Evolutionary conservation across 192 early-diverging fungal species (phyloP).

Genomic region (Backusella mclennaniae): DNA sequence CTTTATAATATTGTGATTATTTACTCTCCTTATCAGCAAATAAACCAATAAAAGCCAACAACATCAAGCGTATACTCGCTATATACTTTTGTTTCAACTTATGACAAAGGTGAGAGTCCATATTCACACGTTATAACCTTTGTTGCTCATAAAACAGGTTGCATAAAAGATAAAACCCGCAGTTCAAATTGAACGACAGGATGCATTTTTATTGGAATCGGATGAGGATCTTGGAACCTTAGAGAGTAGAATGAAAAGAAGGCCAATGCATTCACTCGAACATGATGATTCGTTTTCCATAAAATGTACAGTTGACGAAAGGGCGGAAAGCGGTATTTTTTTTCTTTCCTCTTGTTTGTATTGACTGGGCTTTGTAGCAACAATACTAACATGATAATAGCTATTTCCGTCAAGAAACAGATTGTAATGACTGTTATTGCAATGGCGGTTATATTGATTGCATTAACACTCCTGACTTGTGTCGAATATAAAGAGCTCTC

Average conservation of each 20-base stretch:
- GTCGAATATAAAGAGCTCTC: not conserved
- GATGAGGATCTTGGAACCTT: not conserved
- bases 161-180: conserved; percentile 1
- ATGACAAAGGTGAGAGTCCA: not conserved
- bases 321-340: not conserved
- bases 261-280: not conserved
- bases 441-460: not conserved
- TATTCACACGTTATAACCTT: not conserved
- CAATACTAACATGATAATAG: not conserved
- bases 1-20: too few relatives aligned
- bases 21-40: too few relatives aligned
- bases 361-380: not conserved
- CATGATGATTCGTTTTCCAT: not conserved
- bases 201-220: conserved; percentile 1
- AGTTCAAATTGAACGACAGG: not conserved
- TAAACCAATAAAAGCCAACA: too few relatives aligned
- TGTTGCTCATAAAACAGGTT: not conserved
- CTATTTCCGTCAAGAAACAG: not conserved
- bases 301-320: not conserved
- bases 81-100: not conserved
- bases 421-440: not conserved
- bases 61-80: too few relatives aligned
- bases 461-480: not conserved
- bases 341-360: not conserved
- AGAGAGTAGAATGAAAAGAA: not conserved